phyloP scores from a whole-genome alignment of 768 basidiomycete species.

The Pulveroboletus sp. region DNA sequence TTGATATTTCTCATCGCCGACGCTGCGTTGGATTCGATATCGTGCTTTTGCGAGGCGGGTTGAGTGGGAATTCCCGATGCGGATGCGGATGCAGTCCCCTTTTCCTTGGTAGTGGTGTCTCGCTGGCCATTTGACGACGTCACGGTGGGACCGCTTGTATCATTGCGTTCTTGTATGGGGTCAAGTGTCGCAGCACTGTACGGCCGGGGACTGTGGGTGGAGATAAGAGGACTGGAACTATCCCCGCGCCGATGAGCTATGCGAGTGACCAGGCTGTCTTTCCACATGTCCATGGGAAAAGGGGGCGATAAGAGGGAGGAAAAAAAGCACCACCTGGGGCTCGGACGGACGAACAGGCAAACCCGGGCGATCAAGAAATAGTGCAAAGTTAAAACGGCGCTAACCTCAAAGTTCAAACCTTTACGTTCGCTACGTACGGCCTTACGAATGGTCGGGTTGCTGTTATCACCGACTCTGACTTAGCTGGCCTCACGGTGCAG shows the following conservation, averaged over 20 bases:
- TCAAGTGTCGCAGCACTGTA: slow-evolving; percentile 5
- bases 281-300: slow-evolving; percentile 18
- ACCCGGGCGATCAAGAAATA: slow-evolving; percentile 2
- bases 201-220: slow-evolving; percentile 1
- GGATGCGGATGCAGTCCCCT: neutral
- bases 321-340: neutral
- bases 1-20: slow-evolving; percentile 9
- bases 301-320: too few species aligned
- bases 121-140: neutral
- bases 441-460: too few species aligned
- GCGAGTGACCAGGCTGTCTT: slow-evolving; percentile 10
- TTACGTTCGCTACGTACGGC: too few species aligned
- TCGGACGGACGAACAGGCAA: neutral
- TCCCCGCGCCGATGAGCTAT: slow-evolving; percentile 3
- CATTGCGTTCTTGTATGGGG: slow-evolving; percentile 11
- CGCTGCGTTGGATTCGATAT: slow-evolving; percentile 13
- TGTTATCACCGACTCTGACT: neutral
- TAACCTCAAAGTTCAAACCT: neutral
- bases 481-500: too few species aligned
- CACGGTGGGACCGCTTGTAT: neutral
- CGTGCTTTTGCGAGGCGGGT: neutral
- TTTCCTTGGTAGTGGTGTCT: neutral
- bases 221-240: slow-evolving; percentile 18
- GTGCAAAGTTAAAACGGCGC: slow-evolving; percentile 1
- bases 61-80: neutral